Conservation (phyloP, 2,329 filamentous ascomycete species). For the Albophoma yamanashiensis region DNA sequence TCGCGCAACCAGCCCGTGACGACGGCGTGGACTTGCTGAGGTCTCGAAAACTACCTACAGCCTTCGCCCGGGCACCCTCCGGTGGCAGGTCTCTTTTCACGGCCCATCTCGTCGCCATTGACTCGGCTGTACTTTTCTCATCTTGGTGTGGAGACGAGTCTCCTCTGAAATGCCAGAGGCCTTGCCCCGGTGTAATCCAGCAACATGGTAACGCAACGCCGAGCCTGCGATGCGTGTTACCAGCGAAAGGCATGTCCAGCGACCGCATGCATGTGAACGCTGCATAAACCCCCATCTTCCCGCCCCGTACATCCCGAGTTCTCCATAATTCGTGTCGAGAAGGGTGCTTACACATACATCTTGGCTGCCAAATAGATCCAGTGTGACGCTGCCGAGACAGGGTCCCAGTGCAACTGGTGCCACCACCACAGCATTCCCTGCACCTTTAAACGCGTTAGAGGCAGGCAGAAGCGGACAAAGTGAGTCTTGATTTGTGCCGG, state of each 20-base stretch:
- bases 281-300: slow-evolving; percentile 1
- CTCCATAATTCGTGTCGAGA: neutral
- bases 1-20: neutral
- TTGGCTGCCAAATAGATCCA: slow-evolving; percentile 28
- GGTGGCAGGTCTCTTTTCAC: neutral
- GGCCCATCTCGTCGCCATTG: neutral
- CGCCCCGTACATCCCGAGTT: neutral
- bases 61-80: neutral
- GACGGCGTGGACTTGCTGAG: neutral
- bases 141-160: neutral
- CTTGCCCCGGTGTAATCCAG: neutral
- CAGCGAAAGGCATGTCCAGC: slow-evolving; percentile 29
- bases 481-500: slow-evolving; percentile 1
- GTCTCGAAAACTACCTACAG: neutral
- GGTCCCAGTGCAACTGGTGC: slow-evolving; percentile 36
- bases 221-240: slow-evolving; percentile 38
- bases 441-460: slow-evolving; percentile 23
- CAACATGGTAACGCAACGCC: slow-evolving; percentile 6
- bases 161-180: neutral
- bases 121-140: neutral
- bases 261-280: neutral
- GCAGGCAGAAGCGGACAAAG: slow-evolving; percentile 8
- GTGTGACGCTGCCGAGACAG: slow-evolving; percentile 30
- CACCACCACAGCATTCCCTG: slow-evolving; percentile 34
- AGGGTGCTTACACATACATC: slow-evolving; percentile 4